Base-by-base conservation (phyloP, 1,284 basidiomycete genomes). In the Rhodotorula sp. region DNA sequence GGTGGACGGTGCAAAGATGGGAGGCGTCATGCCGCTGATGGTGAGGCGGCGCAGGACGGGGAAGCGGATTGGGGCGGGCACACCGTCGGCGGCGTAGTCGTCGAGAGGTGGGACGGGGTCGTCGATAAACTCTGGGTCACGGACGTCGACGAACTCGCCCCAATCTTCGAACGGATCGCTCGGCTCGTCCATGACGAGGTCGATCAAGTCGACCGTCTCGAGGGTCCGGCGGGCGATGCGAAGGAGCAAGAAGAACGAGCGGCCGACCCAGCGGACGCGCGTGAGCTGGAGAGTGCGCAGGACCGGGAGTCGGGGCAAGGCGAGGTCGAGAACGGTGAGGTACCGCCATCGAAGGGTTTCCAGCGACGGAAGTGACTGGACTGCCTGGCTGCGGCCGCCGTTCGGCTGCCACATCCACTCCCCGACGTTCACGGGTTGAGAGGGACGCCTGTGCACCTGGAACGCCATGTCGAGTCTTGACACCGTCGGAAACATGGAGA, bases 161-260 rank as follows among this genome's bases (percentile, higher is more conserved):
- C 53, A 70, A n/a, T 73, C 72, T 10, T 59, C 62, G n/a, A 8
- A 7, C n/a, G 46, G 52, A 17, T 66, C 55, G 19, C 46, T n/a
- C 19, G 22, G 9, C 4, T 39, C 32, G 4, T 52, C 56, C 47
- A 61, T n/a, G 20, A 10, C 1, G 34, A 74, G 29, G 34, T 68
- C 32, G 47, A 13, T 1, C 29, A 49, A 27, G 2, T 30, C 19
- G 59, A 71, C 46, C n/a, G n/a, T 15, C 4, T 60, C 34, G 48
- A 74, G 67, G 9, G 67, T 70, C 22, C 27, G 46, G 32, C 73
- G 67, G 2, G 54, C 39, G 68, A 74, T 60, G 57, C 72, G 44
- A 48, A 77, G 55, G 76, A 82, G 62, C 79, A 81, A 63, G 79
- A 81, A 36, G 79, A 76, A n/a, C 65, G 76, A 51, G 54, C 68